Conservation (phyloP, 371 early-diverging fungal species). For the Coemansia sp. region DNA sequence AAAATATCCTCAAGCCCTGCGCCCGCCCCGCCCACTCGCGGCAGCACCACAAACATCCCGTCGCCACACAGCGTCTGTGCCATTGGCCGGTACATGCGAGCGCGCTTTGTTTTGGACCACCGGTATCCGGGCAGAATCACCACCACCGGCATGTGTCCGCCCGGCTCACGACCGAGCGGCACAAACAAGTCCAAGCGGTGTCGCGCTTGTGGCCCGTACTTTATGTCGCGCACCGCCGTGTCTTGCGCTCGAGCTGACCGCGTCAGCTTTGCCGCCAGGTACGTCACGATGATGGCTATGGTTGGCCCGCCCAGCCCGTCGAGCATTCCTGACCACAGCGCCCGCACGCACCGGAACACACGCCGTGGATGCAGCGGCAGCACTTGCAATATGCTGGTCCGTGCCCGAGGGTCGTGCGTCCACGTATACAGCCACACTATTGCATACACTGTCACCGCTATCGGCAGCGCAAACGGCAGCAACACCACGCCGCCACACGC, state of each 20-base stretch:
- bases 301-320: constrained; percentile 54
- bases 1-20: constrained; percentile 41
- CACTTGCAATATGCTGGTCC: constrained; percentile 23
- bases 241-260: constrained; percentile 41
- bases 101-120: constrained; percentile 49
- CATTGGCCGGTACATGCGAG: constrained; percentile 54
- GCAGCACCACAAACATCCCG: constrained; percentile 52
- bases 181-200: constrained; percentile 53
- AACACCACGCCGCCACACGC: constrained; percentile 16
- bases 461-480: constrained; percentile 43
- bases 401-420: constrained; percentile 51
- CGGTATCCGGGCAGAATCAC: constrained; percentile 51
- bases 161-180: constrained; percentile 25
- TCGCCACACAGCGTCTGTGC: constrained; percentile 53
- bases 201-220: constrained; percentile 49
- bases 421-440: constrained; percentile 54
- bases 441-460: constrained; percentile 26
- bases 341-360: constrained; percentile 47
- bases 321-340: constrained; percentile 51
- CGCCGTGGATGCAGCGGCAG: constrained; percentile 50
- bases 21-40: constrained; percentile 46
- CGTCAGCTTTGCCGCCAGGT: constrained; percentile 41
- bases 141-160: constrained; percentile 28
- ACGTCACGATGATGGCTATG: constrained; percentile 41
- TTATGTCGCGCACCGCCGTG: constrained; percentile 49